Conservation (phyloP, 2,329 filamentous ascomycete genomes). For the Colletotrichum somersetense region DNA sequence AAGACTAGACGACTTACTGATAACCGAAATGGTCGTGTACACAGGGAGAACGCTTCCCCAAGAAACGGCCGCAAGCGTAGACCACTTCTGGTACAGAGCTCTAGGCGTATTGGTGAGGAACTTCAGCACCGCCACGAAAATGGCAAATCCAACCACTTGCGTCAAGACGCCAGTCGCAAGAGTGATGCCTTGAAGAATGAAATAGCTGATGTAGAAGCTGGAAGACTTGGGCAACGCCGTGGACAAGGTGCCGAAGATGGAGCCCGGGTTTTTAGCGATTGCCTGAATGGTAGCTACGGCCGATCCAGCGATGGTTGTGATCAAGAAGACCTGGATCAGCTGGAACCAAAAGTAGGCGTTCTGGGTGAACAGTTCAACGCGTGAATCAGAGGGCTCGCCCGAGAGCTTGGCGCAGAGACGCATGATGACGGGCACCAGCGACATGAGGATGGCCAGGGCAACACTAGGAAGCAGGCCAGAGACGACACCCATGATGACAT, state of each 20-base stretch:
- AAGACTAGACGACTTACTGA: constrained; percentile 60
- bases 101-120: constrained; percentile 82
- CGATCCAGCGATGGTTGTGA: constrained; percentile 85
- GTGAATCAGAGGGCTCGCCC: constrained; percentile 83
- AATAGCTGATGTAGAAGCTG: constrained; percentile 88
- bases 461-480: constrained; percentile 87
- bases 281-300: constrained; percentile 76
- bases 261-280: constrained; percentile 73
- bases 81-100: constrained; percentile 82
- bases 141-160: constrained; percentile 73
- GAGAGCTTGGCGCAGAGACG: constrained; percentile 80
- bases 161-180: constrained; percentile 80
- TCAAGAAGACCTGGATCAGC: constrained; percentile 90
- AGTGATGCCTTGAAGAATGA: constrained; percentile 85
- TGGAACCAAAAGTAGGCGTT: constrained; percentile 93
- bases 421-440: constrained; percentile 85
- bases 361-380: constrained; percentile 89
- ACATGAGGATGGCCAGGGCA: constrained; percentile 85
- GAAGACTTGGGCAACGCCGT: constrained; percentile 83
- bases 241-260: constrained; percentile 75
- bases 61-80: constrained; percentile 73
- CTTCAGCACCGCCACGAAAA: constrained; percentile 77
- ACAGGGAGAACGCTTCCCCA: constrained; percentile 84
- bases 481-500: constrained; percentile 81
- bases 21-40: constrained; percentile 80